Evolutionary conservation across 257 asterid genomes (phyloP).

Genomic region (Leonotis leonurus): DNA sequence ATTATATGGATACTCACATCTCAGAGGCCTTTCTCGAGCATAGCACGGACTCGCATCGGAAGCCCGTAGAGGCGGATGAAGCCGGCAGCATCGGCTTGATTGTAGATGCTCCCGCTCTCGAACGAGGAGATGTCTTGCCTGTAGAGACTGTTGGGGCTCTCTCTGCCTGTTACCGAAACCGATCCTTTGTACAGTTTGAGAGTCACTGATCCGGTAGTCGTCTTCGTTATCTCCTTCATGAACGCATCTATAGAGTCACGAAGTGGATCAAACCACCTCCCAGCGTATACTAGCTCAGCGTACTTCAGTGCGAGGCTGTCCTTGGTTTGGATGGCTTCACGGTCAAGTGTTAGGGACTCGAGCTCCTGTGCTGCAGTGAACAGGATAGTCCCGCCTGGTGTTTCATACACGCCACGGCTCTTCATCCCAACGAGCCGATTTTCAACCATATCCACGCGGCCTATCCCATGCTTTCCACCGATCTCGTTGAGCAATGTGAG

Average conservation of each 20-base stretch:
- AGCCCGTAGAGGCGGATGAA: slow-evolving; percentile 79
- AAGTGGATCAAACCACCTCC: slow-evolving; percentile 95
- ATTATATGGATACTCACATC: not conserved
- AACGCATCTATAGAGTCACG: slow-evolving; percentile 86
- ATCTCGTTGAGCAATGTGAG: slow-evolving; percentile 70
- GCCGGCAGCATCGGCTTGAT: slow-evolving; percentile 95
- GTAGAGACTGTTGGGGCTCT: slow-evolving; percentile 71
- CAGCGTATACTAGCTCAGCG: slow-evolving; percentile 81
- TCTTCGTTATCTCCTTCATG: slow-evolving; percentile 81
- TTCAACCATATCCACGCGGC: slow-evolving; percentile 92
- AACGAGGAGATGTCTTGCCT: slow-evolving; percentile 86
- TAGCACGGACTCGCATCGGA: slow-evolving; percentile 66
- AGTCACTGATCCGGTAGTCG: slow-evolving; percentile 73
- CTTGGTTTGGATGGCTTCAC: slow-evolving; percentile 76
- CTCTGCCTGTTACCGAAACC: slow-evolving; percentile 52
- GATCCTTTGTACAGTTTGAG: slow-evolving; percentile 84
- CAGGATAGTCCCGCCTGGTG: slow-evolving; percentile 93
- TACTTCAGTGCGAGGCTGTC: slow-evolving; percentile 78
- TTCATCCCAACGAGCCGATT: slow-evolving; percentile 95
- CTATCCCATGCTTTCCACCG: slow-evolving; percentile 88
- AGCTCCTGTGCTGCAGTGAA: slow-evolving; percentile 72
- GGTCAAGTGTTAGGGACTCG: slow-evolving; percentile 91
- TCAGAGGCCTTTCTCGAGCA: slow-evolving; percentile 66
- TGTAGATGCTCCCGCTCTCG: slow-evolving; percentile 76
- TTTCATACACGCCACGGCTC: slow-evolving; percentile 96